Conservation (phyloP, 768 basidiomycete genomes). For the Tulasnella sp. region DNA sequence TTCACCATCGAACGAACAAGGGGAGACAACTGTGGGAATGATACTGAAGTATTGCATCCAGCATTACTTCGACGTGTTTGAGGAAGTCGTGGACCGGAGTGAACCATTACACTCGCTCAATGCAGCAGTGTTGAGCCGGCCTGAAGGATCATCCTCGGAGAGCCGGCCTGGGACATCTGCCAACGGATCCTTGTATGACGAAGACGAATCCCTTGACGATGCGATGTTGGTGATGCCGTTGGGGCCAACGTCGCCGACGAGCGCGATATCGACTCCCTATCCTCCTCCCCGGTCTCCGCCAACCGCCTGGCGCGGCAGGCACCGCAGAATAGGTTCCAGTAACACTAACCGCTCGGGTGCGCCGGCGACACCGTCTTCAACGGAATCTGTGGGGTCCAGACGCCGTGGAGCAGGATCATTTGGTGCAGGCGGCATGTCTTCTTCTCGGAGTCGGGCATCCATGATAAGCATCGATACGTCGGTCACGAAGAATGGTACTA, state of each 20-base stretch:
- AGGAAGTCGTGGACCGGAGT: slow-evolving; percentile 61
- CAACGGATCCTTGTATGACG: slow-evolving; percentile 25
- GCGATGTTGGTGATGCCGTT: slow-evolving; percentile 65
- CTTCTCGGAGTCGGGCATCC: slow-evolving; percentile 41
- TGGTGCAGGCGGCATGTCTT: slow-evolving; percentile 24
- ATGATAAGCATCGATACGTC: slow-evolving; percentile 56
- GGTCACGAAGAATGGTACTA: slow-evolving; percentile 18
- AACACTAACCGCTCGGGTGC: slow-evolving; percentile 20
- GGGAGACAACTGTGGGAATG: slow-evolving; percentile 54
- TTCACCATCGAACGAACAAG: slow-evolving; percentile 30
- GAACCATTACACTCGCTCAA: slow-evolving; percentile 25
- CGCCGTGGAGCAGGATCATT: slow-evolving; percentile 18
- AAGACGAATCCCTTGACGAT: slow-evolving; percentile 68
- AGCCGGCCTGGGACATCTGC: slow-evolving; percentile 1
- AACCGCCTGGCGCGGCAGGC: slow-evolving; percentile 1
- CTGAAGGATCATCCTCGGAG: background rate
- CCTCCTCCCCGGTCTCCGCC: slow-evolving; percentile 6
- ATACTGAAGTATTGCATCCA: slow-evolving; percentile 70
- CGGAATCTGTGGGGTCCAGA: slow-evolving; percentile 19
- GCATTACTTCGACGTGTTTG: slow-evolving; percentile 77
- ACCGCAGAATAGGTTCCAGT: slow-evolving; percentile 22
- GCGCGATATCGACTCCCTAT: background rate
- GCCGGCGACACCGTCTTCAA: slow-evolving; percentile 32
- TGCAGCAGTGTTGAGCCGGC: background rate
- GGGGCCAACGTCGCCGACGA: slow-evolving; percentile 14